Evolutionary conservation across 2,329 filamentous ascomycete genomes (phyloP).

Genomic region (Exutisphaerella laricina): DNA sequence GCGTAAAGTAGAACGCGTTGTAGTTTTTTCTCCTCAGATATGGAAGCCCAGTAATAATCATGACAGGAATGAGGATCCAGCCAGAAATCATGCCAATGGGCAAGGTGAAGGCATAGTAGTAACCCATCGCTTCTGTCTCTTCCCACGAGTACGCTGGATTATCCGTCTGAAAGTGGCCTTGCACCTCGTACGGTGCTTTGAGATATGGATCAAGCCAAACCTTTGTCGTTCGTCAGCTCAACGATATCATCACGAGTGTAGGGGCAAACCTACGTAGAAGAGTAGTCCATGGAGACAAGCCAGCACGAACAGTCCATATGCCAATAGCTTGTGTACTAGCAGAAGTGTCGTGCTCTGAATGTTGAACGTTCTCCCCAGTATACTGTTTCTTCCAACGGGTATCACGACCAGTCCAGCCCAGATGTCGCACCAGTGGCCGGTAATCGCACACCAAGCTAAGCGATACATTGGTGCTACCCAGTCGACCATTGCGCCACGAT

Average conservation of each 20-base stretch:
- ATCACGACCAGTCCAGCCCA: background rate
- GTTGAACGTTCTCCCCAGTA: background rate
- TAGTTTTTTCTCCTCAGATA: background rate
- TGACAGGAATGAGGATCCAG: background rate
- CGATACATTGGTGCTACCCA: background rate
- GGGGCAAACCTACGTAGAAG: background rate
- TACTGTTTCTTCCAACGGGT: background rate
- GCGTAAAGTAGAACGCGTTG: background rate
- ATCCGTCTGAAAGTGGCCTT: background rate
- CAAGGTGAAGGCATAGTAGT: background rate
- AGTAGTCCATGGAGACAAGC: background rate
- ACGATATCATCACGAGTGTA: background rate
- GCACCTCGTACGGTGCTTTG: background rate
- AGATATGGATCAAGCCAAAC: background rate
- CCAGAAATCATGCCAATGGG: background rate
- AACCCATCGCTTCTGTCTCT: background rate
- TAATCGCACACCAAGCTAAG: background rate
- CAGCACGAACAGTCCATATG: background rate
- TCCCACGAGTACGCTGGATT: background rate
- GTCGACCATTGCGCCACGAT: background rate
- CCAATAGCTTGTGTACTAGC: slow-evolving; percentile 1
- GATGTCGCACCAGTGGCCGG: background rate
- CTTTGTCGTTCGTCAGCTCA: background rate
- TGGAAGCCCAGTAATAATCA: background rate
- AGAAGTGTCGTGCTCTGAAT: background rate